phyloP scores from a whole-genome alignment of 2,329 filamentous ascomycete genomes.

The Massarina eburnea region DNA sequence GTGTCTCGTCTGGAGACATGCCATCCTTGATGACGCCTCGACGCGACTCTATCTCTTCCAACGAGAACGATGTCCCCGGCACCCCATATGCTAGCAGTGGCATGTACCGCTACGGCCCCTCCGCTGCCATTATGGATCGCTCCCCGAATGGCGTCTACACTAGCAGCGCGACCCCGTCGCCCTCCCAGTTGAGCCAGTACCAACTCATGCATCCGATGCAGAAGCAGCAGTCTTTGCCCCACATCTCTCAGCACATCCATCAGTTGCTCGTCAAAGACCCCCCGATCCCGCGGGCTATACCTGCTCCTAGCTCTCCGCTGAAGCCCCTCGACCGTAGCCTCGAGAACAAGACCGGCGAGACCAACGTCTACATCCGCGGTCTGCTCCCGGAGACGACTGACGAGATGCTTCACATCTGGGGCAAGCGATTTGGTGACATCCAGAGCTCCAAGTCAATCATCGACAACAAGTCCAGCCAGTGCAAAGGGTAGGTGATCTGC shows the following conservation, averaged over 20 bases:
- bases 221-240: constrained; percentile 41
- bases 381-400: constrained; percentile 95
- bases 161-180: constrained; percentile 53
- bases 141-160: constrained; percentile 53
- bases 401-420: constrained; percentile 79
- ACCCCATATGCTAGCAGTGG: constrained; percentile 50
- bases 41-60: constrained; percentile 55
- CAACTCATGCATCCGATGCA: constrained; percentile 44
- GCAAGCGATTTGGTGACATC: constrained; percentile 85
- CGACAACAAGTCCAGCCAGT: constrained; percentile 86
- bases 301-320: constrained; percentile 81
- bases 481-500: constrained; percentile 76
- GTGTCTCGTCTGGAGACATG: constrained; percentile 50
- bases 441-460: constrained; percentile 99
- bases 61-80: constrained; percentile 55
- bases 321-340: constrained; percentile 92
- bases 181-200: constrained; percentile 51
- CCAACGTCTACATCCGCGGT: constrained; percentile 97
- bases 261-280: constrained; percentile 67
- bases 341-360: constrained; percentile 91
- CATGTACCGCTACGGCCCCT: constrained; percentile 48
- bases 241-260: constrained; percentile 50
- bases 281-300: constrained; percentile 81
- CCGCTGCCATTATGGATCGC: constrained; percentile 52
- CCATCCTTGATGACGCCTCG: constrained; percentile 55